A percentile compares a stretch with the other conserved stretches of the same genome.
Conservation (phyloP, 768 basidiomycete genomes). For the Tricholoma bakamatsutake region DNA sequence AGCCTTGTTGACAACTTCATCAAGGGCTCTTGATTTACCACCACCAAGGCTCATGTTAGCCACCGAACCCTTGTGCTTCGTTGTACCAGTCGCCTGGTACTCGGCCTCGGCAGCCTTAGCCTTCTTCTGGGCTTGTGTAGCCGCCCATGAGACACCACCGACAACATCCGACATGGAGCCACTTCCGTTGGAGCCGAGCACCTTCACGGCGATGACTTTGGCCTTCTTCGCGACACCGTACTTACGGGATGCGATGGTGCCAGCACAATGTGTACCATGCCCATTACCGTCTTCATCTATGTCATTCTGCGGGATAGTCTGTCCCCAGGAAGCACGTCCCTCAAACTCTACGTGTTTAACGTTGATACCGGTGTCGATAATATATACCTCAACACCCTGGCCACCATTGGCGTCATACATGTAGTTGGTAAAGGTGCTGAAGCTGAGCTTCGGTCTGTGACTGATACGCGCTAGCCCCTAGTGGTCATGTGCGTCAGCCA, state of each 20-base stretch:
- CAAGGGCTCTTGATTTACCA: constrained; percentile 82
- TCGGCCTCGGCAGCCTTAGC: constrained; percentile 60
- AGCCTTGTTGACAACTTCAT: constrained; percentile 80
- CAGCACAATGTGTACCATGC: constrained; percentile 93
- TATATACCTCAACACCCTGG: constrained; percentile 89
- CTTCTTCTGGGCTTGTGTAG: constrained; percentile 44
- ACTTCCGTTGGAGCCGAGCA: constrained; percentile 89
- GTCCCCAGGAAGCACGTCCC: constrained; percentile 89
- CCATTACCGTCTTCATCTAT: constrained; percentile 90
- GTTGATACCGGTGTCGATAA: constrained; percentile 90
- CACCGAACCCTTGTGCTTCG: constrained; percentile 88
- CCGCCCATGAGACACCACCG: constrained; percentile 81
- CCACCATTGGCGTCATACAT: constrained; percentile 68
- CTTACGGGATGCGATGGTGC: constrained; percentile 88
- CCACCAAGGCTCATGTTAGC: constrained; percentile 98
- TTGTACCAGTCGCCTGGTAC: constrained; percentile 65
- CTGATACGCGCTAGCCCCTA: constrained; percentile 95
- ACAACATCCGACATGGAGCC: constrained; percentile 95
- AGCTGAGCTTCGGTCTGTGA: constrained; percentile 69
- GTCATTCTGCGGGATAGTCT: constrained; percentile 82
- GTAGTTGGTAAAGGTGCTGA: constrained; percentile 84
- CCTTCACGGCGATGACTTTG: constrained; percentile 86
- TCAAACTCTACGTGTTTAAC: constrained; percentile 79
- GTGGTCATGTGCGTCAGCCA: constrained; percentile 13
- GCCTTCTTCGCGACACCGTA: constrained; percentile 97